Base-by-base conservation (phyloP, 2,329 filamentous ascomycete species). In the Nemania sp. region DNA sequence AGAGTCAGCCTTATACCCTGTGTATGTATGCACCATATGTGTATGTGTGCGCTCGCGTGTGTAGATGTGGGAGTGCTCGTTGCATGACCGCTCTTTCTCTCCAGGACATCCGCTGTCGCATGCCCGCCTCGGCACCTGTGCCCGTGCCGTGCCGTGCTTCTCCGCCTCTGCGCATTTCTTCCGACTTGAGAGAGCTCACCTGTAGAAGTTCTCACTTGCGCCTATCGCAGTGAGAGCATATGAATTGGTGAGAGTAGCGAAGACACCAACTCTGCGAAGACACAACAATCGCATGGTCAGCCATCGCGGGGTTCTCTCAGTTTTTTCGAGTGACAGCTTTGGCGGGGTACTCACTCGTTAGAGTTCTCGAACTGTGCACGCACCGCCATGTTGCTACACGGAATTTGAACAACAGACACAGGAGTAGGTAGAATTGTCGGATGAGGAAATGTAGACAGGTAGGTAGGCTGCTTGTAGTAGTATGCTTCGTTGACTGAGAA, bases 141-240 rank as follows among this genome's bases (percentile, higher is more conserved):
- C 7, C 24, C 15, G 8, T 48, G 26, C 11, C 3, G 20, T 12
- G 33, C 36, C n/a, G 8, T 11, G 17, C 31, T 28, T 9, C 8
- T 22, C 20, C 33, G n/a, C 4, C 14, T 33, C 11, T 19, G 6
- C 15, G 19, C 33, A 23, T 19, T n/a, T 26, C 20, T 30, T n/a
- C n/a, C n/a, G n/a, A n/a, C 34, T 12, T 4, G 4, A 12, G 58
- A 4, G 22, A 48, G 64, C 74, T 59, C 72, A 88, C 85, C 84
- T 92, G 86, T 97, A 97, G 77, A 99, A 99, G 83, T 97, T 97
- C 81, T 97, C 92, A 70, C 91, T 96, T 66, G 90, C 92, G 70
- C 94, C 94, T 63, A 96, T 85, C 62, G 93, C 92, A 66, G 97
- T 91, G 67, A 99, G 82, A 66, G 92, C 91, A 76, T 96, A 99